These are phyloP conservation scores for Trametes versicolor DNA, from an alignment of 1,284 basidiomycete species.

Conservation along the genomic window DNA sequence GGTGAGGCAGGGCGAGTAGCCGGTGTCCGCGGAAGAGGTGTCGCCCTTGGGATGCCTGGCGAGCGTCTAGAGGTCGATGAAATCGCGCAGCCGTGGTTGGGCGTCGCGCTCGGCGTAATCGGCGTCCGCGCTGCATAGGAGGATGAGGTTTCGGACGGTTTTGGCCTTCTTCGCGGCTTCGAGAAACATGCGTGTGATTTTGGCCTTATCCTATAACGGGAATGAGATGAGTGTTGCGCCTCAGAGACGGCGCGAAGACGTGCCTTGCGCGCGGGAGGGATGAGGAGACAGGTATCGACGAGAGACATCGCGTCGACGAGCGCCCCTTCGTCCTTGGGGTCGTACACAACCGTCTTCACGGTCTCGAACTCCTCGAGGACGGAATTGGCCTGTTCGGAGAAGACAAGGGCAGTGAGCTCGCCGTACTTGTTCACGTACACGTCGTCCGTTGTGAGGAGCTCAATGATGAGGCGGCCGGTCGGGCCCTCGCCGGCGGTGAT, in stretches of 20 bases:
- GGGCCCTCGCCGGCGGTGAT: constrained; percentile 38
- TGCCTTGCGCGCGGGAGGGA: constrained; percentile 35
- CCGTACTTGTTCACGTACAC: constrained; percentile 31
- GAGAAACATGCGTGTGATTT: too few relatives aligned
- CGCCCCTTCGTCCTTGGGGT: constrained; percentile 28
- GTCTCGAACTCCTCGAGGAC: constrained; percentile 32
- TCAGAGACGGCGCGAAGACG: constrained; percentile 15
- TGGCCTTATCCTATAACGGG: constrained; percentile 30
- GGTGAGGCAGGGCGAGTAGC: constrained; percentile 35
- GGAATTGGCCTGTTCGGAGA: constrained; percentile 30
- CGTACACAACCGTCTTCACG: too few relatives aligned
- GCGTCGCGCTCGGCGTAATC: constrained; percentile 35
- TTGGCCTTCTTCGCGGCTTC: constrained; percentile 37
- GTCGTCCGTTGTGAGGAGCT: constrained; percentile 34
- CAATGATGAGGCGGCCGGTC: constrained; percentile 39
- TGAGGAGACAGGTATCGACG: constrained; percentile 35
- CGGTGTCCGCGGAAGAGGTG: constrained; percentile 29
- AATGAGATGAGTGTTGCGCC: constrained; percentile 26
- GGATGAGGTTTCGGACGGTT: constrained; percentile 36
- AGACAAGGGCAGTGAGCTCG: constrained; percentile 36
- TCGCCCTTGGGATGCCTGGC: constrained; percentile 36
- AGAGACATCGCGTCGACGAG: constrained; percentile 30
- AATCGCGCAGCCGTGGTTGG: constrained; percentile 38
- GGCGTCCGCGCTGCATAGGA: constrained; percentile 34
- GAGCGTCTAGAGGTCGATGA: constrained; percentile 38